Conservation (phyloP, 768 basidiomycete species). For the Phlebiopsis flavidoalba region DNA sequence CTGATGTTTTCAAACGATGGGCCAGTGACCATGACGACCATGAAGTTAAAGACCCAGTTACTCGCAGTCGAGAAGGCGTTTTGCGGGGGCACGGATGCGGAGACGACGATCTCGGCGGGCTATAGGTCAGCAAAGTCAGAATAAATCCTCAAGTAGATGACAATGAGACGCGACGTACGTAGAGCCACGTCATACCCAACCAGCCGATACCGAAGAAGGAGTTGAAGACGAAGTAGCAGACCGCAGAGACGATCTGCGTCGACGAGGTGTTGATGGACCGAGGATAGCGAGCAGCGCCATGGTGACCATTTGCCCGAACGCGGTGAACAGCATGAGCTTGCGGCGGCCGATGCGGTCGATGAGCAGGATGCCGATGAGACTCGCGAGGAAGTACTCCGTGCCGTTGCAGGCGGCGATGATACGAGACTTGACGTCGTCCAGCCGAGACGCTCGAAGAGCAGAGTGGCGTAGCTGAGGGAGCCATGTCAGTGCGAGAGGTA, state of each 20-base stretch:
- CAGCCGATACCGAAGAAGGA: conserved; percentile 67
- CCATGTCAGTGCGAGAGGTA: neutral
- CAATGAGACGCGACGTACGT: conserved; percentile 33
- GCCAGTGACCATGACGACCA: conserved; percentile 57
- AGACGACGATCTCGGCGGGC: conserved; percentile 64
- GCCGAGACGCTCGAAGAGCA: conserved; percentile 57
- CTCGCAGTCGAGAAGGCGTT: conserved; percentile 56
- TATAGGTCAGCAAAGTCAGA: conserved; percentile 16
- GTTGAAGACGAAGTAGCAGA: conserved; percentile 68
- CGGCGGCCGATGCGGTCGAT: conserved; percentile 73
- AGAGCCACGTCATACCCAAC: conserved; percentile 70
- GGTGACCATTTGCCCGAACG: conserved; percentile 50
- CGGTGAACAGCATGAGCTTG: conserved; percentile 66
- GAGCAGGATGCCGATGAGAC: conserved; percentile 63
- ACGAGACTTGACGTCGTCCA: conserved; percentile 51
- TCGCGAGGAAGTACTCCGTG: conserved; percentile 69
- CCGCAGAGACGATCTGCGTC: conserved; percentile 45
- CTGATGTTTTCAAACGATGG: conserved; percentile 53
- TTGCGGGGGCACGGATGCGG: conserved; percentile 54
- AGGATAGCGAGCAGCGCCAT: conserved; percentile 58
- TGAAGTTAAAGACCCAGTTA: conserved; percentile 55
- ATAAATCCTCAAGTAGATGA: neutral
- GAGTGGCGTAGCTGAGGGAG: conserved; percentile 34
- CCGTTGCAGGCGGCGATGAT: conserved; percentile 65
- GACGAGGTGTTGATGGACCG: conserved; percentile 43